Evolutionary conservation across 2,329 filamentous ascomycete species (phyloP).

Genomic region (Chrysoporthe puriensis): DNA sequence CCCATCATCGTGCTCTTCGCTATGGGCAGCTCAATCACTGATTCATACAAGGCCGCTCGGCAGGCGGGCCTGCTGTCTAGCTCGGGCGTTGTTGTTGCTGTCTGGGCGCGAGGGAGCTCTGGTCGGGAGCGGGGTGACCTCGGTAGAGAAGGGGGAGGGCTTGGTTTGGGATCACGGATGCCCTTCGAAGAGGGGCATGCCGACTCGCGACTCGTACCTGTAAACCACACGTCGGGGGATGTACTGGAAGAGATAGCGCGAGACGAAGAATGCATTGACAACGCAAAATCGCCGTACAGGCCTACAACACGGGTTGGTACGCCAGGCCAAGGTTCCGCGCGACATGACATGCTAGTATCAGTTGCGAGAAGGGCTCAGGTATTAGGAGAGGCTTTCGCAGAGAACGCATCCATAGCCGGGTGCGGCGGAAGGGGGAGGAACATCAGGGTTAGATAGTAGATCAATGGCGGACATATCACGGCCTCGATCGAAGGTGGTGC

Average conservation of each 20-base stretch:
- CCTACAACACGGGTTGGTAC: slow-evolving; percentile 48
- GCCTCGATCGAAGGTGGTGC: slow-evolving; percentile 43
- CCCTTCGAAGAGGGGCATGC: slow-evolving; percentile 35
- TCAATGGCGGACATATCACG: slow-evolving; percentile 43
- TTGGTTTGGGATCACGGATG: slow-evolving; percentile 15
- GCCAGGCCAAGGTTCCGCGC: slow-evolving; percentile 49
- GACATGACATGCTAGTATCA: slow-evolving; percentile 46
- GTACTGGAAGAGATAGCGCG: slow-evolving; percentile 43
- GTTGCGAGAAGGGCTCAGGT: slow-evolving; percentile 41
- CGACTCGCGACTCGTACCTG: slow-evolving; percentile 38
- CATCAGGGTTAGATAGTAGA: slow-evolving; percentile 47
- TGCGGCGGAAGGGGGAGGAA: slow-evolving; percentile 45
- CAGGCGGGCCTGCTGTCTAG: not conserved
- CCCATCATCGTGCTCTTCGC: slow-evolving; percentile 30
- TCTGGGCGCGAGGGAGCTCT: too few species aligned
- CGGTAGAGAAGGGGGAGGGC: not conserved
- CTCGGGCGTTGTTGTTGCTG: not conserved
- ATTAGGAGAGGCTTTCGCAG: slow-evolving; percentile 40
- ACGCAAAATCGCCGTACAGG: slow-evolving; percentile 46
- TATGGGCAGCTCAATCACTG: not conserved
- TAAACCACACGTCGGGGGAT: slow-evolving; percentile 47
- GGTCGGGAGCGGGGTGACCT: not conserved
- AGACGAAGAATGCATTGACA: slow-evolving; percentile 48
- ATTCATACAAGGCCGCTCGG: slow-evolving; percentile 26
- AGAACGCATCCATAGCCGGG: slow-evolving; percentile 36